Percentiles rank a stretch among this genome's conserved stretches.
phyloP scores from a whole-genome alignment of 2,329 filamentous ascomycete species.

The Penicillium sp. region DNA sequence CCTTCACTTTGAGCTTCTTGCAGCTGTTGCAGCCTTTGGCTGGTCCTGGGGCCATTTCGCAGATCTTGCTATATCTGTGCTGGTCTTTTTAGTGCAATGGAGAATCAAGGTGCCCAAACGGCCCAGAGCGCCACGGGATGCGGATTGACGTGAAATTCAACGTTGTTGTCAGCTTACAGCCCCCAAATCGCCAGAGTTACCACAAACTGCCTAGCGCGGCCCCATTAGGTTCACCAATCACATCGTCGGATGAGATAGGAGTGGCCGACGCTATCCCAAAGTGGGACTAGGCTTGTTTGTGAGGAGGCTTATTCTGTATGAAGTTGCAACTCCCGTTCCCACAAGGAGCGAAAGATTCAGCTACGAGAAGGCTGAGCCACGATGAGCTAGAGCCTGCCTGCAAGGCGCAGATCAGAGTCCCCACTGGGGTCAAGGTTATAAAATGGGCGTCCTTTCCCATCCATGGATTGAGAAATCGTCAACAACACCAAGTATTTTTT shows the following conservation, averaged over 20 bases:
- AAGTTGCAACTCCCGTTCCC: too few species aligned
- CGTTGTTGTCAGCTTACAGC: slow-evolving; percentile 2
- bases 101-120: background rate
- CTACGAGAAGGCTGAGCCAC: too few species aligned
- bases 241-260: background rate
- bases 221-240: background rate
- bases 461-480: background rate
- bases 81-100: background rate
- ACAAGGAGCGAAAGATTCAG: too few species aligned
- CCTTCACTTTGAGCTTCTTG: slow-evolving; percentile 14
- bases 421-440: background rate
- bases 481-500: background rate
- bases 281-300: background rate
- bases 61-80: background rate
- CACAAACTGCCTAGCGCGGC: slow-evolving; percentile 9
- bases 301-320: background rate
- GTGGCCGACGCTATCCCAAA: background rate
- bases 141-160: background rate
- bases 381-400: too few species aligned
- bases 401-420: background rate
- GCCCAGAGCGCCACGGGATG: background rate
- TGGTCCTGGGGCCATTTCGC: background rate
- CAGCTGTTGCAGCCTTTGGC: slow-evolving; percentile 14
- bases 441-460: background rate
- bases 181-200: slow-evolving; percentile 1